phyloP scores from a whole-genome alignment of 1,284 basidiomycete species.

The Apiotrichum mycotoxinovorans region DNA sequence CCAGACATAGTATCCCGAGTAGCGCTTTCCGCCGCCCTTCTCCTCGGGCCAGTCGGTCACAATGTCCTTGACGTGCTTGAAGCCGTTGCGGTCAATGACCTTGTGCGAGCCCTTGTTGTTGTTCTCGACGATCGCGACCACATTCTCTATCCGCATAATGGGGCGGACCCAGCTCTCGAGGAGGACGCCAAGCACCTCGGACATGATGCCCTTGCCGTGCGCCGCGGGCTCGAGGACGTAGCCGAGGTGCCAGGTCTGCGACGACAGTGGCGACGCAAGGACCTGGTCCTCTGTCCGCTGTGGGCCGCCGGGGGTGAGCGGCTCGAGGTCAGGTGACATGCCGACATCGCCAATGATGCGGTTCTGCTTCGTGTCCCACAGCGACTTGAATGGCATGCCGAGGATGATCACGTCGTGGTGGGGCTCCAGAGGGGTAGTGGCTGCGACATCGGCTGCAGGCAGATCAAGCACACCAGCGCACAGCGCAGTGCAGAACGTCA shows the following conservation, averaged over 20 bases:
- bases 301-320: neutral
- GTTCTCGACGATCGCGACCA: conserved; percentile 14
- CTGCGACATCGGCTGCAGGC: neutral
- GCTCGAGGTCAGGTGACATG: conserved; percentile 6
- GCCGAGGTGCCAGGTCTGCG: conserved; percentile 20
- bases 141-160: conserved; percentile 11
- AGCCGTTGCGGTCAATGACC: conserved; percentile 19
- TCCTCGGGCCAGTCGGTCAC: conserved; percentile 22
- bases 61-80: conserved; percentile 5
- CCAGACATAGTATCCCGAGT: conserved; percentile 14
- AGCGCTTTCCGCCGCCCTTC: conserved; percentile 22
- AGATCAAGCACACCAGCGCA: neutral
- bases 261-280: neutral
- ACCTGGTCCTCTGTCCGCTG: conserved; percentile 3
- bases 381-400: conserved; percentile 19
- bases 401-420: conserved; percentile 7
- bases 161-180: conserved; percentile 10
- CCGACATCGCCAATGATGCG: conserved; percentile 22
- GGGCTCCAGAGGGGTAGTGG: neutral
- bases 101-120: conserved; percentile 14
- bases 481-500: neutral
- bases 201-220: conserved; percentile 19
- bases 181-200: conserved; percentile 6
- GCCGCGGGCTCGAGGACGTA: conserved; percentile 18
- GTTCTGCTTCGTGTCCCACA: conserved; percentile 4